These are phyloP conservation scores for Trichoderma orchidacearum DNA, from an alignment of 495 filamentous ascomycete genomes.

Conservation along the genomic window DNA sequence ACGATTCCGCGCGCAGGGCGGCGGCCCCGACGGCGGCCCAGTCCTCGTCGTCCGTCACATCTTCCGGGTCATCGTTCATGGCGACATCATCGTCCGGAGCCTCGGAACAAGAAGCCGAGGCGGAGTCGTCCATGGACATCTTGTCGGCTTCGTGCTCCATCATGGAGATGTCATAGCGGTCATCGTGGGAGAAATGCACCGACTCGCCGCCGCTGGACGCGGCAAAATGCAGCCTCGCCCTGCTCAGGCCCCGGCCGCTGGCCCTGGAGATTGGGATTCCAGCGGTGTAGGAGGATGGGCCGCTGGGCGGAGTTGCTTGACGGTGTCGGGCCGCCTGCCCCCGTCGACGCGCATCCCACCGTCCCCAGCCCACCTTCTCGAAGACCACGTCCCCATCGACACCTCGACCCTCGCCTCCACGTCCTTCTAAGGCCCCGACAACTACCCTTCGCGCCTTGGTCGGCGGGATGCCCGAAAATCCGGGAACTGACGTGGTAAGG, in stretches of 20 bases:
- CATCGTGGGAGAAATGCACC: conserved; percentile 59
- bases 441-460: conserved; percentile 84
- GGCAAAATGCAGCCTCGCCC: conserved; percentile 27
- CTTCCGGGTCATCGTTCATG: conserved; percentile 54
- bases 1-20: conserved; percentile 62
- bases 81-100: conserved; percentile 59
- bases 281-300: conserved; percentile 36
- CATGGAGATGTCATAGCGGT: conserved; percentile 48
- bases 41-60: conserved; percentile 94
- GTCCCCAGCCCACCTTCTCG: conserved; percentile 94
- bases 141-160: conserved; percentile 83
- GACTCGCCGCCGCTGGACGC: conserved; percentile 54
- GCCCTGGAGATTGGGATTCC: conserved; percentile 55
- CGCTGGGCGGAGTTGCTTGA: conserved; percentile 31
- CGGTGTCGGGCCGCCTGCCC: conserved; percentile 43
- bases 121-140: conserved; percentile 77
- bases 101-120: conserved; percentile 60
- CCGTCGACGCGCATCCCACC: conserved; percentile 75
- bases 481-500: conserved; percentile 82
- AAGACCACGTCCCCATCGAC: conserved; percentile 72
- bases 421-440: conserved; percentile 68
- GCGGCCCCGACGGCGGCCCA: conserved; percentile 85
- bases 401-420: conserved; percentile 46
- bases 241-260: conserved; percentile 28
- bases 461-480: conserved; percentile 81